Conservation (phyloP, 208 protist genomes). For the Tritrichomonas foetus region DNA sequence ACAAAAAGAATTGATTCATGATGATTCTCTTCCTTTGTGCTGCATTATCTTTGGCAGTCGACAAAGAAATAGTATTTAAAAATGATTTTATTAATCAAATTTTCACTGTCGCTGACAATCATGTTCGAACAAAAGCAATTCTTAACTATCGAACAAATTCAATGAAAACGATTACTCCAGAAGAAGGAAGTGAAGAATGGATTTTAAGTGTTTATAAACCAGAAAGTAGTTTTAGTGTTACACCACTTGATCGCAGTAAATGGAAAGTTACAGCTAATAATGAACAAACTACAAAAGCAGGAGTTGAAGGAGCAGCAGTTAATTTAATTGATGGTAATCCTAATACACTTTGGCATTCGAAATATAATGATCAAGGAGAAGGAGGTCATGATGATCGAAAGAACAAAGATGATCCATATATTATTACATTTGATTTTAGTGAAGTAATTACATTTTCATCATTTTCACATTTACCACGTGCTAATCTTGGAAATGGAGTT, state of each 20-base stretch:
- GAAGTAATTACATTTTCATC: neutral
- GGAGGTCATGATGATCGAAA: neutral
- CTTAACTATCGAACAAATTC: neutral
- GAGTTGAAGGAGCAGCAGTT: neutral
- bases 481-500: neutral
- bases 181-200: neutral
- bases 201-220: no score
- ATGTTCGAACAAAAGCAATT: neutral
- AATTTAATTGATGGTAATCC: conserved; percentile 6
- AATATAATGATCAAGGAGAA: neutral
- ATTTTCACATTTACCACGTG: neutral
- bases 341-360: neutral
- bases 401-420: neutral
- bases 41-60: no score
- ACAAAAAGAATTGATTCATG: no score
- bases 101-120: neutral
- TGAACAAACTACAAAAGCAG: neutral
- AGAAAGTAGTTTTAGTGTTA: no score
- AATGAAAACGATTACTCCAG: neutral
- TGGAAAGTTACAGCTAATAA: neutral
- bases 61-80: neutral
- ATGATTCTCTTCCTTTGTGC: no score
- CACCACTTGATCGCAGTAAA: neutral
- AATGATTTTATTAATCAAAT: neutral
- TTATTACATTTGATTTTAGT: neutral